phyloP scores from a whole-genome alignment of 202 grass and related monocot genomes.

The Panicum virgatum region DNA sequence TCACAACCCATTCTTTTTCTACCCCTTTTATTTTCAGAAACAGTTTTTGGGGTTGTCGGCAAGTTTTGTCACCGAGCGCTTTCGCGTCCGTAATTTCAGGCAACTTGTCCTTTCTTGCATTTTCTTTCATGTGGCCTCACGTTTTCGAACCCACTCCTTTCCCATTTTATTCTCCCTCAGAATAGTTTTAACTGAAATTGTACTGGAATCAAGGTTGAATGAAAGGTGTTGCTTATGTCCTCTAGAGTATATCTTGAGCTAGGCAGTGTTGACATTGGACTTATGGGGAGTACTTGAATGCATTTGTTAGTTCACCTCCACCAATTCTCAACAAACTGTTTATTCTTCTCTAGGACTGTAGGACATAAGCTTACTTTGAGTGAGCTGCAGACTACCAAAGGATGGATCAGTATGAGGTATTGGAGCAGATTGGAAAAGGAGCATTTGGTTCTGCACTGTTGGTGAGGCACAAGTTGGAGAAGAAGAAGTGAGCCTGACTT shows the following conservation, averaged over 20 bases:
- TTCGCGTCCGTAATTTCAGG: conserved; percentile 34
- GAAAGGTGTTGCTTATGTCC: background rate
- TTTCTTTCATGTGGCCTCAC: conserved; percentile 45
- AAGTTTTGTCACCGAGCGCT: conserved; percentile 39
- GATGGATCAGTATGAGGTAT: conserved; percentile 96
- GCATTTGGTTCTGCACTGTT: conserved; percentile 92
- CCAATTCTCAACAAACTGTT: conserved; percentile 8
- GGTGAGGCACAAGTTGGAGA: conserved; percentile 90
- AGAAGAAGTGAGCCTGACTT: conserved; percentile 72
- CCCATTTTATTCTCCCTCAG: conserved; percentile 22
- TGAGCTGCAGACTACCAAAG: conserved; percentile 7
- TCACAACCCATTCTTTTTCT: conserved; percentile 33
- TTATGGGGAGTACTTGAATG: conserved; percentile 28
- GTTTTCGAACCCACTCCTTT: conserved; percentile 11
- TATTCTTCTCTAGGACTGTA: conserved; percentile 29
- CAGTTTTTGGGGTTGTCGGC: conserved; percentile 48
- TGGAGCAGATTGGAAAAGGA: conserved; percentile 98
- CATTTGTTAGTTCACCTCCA: conserved; percentile 33
- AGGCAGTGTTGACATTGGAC: conserved; percentile 24
- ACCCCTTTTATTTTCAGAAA: conserved; percentile 28
- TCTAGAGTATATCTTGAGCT: conserved; percentile 3
- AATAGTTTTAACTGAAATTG: conserved; percentile 14
- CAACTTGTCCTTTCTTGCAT: conserved; percentile 41
- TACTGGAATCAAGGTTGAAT: conserved; percentile 7
- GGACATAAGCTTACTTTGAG: conserved; percentile 3